phyloP scores from a whole-genome alignment of 768 basidiomycete genomes.

The Rhodocollybia butyracea region DNA sequence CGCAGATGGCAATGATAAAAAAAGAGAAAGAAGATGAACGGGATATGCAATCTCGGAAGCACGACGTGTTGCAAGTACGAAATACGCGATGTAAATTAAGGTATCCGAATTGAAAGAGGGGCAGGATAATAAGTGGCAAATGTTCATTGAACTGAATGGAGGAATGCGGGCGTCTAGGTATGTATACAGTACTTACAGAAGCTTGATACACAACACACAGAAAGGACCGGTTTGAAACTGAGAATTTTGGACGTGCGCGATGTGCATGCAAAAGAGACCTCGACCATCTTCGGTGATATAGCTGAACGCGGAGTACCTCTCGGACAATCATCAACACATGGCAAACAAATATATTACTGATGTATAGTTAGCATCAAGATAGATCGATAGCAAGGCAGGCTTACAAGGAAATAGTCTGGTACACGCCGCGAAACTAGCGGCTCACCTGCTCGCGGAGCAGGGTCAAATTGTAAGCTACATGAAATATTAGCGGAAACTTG shows the following conservation, averaged over 20 bases:
- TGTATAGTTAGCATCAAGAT: slow-evolving; percentile 10
- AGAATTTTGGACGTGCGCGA: background rate
- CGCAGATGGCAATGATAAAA: too few relatives aligned
- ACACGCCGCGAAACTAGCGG: slow-evolving; percentile 95
- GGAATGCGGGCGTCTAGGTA: background rate
- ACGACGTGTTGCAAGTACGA: too few relatives aligned
- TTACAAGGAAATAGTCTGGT: slow-evolving; percentile 90
- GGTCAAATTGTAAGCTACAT: slow-evolving; percentile 98
- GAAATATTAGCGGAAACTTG: background rate
- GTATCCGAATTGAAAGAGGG: too few relatives aligned
- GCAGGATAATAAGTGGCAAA: too few relatives aligned
- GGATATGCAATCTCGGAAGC: too few relatives aligned
- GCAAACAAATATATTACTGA: slow-evolving; percentile 2
- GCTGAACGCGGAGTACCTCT: slow-evolving; percentile 10
- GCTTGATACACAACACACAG: background rate
- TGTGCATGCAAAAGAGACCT: background rate
- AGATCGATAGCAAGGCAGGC: slow-evolving; percentile 22
- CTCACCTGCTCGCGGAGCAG: slow-evolving; percentile 97
- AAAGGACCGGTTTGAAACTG: background rate
- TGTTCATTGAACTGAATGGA: background rate
- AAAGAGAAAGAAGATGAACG: too few relatives aligned
- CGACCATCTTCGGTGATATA: slow-evolving; percentile 1
- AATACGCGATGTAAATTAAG: too few relatives aligned
- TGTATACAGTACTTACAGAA: background rate
- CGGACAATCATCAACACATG: slow-evolving; percentile 12